phyloP scores from a whole-genome alignment of 1,139 yeast genomes.

The Pneumocystis sp. region DNA sequence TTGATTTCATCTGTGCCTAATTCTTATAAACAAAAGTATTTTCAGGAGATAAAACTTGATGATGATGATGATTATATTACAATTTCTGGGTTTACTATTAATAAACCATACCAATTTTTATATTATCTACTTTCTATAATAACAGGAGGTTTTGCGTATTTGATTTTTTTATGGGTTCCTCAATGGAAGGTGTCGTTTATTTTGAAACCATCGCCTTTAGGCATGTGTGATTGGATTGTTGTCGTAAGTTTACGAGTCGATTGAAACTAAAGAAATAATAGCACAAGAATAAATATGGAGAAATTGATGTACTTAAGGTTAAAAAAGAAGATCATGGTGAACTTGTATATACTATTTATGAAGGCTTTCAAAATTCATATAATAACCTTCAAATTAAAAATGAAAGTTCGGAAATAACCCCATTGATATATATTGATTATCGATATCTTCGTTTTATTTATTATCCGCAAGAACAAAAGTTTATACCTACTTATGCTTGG shows the following conservation, averaged over 20 bases:
- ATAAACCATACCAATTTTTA: constrained; percentile 31
- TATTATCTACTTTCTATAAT: constrained; percentile 43
- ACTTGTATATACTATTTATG: constrained; percentile 54
- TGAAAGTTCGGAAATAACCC: constrained; percentile 44
- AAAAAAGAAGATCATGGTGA: constrained; percentile 43
- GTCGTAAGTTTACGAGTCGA: constrained; percentile 23
- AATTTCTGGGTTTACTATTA: constrained; percentile 70
- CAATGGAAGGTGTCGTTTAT: constrained; percentile 49
- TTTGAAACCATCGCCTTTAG: constrained; percentile 57
- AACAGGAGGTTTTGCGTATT: constrained; percentile 58
- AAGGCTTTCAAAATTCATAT: constrained; percentile 24
- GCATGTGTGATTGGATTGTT: constrained; percentile 81
- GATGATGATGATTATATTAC: constrained; percentile 92
- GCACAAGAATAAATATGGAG: constrained; percentile 66
- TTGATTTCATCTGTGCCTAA: constrained; percentile 2
- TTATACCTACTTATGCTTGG: constrained; percentile 77
- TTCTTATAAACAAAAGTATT: not conserved
- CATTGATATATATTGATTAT: constrained; percentile 56
- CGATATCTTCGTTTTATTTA: constrained; percentile 72
- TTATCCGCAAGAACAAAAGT: constrained; percentile 75
- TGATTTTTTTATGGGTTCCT: constrained; percentile 76
- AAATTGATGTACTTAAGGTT: constrained; percentile 47
- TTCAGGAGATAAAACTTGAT: constrained; percentile 76
- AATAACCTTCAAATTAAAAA: constrained; percentile 22
- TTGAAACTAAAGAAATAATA: not conserved